phyloP scores from a whole-genome alignment of 345 rosid genomes.

The Zanthoxylum bungeanum region DNA sequence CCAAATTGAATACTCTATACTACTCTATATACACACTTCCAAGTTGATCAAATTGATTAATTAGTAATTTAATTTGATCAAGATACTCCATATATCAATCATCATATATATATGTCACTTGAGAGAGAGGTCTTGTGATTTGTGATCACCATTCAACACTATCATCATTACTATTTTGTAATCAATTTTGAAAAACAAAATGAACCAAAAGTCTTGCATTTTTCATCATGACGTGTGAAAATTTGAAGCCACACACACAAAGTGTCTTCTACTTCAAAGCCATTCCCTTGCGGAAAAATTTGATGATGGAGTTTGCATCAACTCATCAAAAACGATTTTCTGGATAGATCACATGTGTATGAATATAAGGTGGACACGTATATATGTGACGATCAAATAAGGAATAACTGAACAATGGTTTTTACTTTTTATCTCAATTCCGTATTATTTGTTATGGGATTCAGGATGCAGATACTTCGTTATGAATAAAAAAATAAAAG shows the following conservation, averaged over 20 bases:
- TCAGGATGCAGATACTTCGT: too few species aligned
- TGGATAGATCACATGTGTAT: not conserved
- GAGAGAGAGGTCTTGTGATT: not conserved
- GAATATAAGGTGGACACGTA: not conserved
- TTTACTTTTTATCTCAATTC: too few species aligned
- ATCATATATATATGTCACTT: not conserved
- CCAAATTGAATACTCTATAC: not conserved
- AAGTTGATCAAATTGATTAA: not conserved
- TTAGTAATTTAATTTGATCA: not conserved
- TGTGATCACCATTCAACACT: not conserved
- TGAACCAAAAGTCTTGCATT: too few species aligned
- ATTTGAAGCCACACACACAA: not conserved
- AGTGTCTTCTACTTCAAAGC: not conserved
- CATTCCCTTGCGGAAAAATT: conserved; percentile 1
- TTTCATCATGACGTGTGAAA: too few species aligned
- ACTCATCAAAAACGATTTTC: too few species aligned
- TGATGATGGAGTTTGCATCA: not conserved
- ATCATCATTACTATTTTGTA: not conserved
- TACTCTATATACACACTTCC: not conserved
- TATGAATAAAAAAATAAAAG: too few species aligned
- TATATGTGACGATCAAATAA: not conserved
- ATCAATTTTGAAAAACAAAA: not conserved
- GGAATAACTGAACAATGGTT: too few species aligned
- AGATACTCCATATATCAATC: not conserved
- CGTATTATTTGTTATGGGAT: too few species aligned